Conservation (phyloP, 1,139 yeast species). For the Pichia sp. region DNA sequence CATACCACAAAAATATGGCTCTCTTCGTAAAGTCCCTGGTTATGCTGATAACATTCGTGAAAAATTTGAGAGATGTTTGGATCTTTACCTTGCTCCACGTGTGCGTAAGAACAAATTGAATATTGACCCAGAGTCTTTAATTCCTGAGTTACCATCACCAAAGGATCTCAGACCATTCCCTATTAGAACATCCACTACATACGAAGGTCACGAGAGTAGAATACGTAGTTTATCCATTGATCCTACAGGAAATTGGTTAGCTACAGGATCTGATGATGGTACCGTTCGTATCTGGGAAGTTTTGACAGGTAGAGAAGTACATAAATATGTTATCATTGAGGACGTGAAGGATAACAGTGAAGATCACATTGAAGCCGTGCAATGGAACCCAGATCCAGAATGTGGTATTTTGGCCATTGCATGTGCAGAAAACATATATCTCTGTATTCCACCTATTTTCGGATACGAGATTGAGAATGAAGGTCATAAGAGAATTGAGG, state of each 20-base stretch:
- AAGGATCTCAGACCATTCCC: constrained; percentile 99
- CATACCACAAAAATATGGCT: constrained; percentile 71
- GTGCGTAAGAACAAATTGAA: constrained; percentile 85
- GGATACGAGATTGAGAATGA: constrained; percentile 82
- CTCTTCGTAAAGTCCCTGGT: constrained; percentile 92
- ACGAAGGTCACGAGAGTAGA: constrained; percentile 75
- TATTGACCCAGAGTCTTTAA: constrained; percentile 92
- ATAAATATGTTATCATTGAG: constrained; percentile 49
- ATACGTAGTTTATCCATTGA: constrained; percentile 80
- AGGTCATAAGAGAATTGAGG: constrained; percentile 72
- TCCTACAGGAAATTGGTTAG: constrained; percentile 89
- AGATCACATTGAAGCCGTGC: constrained; percentile 74
- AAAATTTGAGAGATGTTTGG: constrained; percentile 89
- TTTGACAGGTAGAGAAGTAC: constrained; percentile 89
- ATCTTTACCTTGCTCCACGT: constrained; percentile 92
- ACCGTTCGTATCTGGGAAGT: constrained; percentile 95
- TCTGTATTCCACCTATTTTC: constrained; percentile 84
- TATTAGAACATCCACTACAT: constrained; percentile 76
- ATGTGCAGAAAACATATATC: constrained; percentile 72
- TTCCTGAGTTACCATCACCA: constrained; percentile 96
- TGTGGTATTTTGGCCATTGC: constrained; percentile 77
- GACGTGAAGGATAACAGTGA: constrained; percentile 43
- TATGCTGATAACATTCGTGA: constrained; percentile 82
- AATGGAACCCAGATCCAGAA: constrained; percentile 81
- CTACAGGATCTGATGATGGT: constrained; percentile 98